phyloP scores from a whole-genome alignment of 768 basidiomycete species.

The Boletus bicolor region DNA sequence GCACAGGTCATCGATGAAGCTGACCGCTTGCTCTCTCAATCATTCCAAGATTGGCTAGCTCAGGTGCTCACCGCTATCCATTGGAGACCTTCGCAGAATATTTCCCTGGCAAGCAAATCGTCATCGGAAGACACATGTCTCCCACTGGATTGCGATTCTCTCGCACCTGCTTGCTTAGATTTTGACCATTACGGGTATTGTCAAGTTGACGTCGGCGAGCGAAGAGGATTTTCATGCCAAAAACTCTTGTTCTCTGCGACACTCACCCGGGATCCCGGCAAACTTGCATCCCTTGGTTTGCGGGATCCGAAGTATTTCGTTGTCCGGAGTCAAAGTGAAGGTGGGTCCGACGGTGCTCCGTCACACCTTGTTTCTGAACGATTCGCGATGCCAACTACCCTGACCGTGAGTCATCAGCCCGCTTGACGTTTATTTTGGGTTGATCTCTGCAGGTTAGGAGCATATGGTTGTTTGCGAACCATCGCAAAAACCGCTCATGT shows the following conservation, averaged over 20 bases:
- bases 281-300: conserved; percentile 78
- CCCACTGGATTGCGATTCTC: conserved; percentile 36
- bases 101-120: neutral
- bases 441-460: conserved; percentile 53
- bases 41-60: conserved; percentile 93
- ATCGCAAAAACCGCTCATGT: conserved; percentile 79
- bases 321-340: conserved; percentile 53
- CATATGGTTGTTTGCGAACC: conserved; percentile 80
- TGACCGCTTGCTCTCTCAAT: conserved; percentile 90
- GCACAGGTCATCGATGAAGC: conserved; percentile 93
- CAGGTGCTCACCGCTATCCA: conserved; percentile 77
- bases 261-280: conserved; percentile 90
- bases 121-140: conserved; percentile 4
- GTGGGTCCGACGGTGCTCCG: conserved; percentile 35
- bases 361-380: conserved; percentile 65
- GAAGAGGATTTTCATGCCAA: conserved; percentile 70
- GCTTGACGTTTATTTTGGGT: neutral
- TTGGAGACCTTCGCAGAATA: conserved; percentile 29
- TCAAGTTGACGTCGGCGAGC: conserved; percentile 55
- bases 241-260: conserved; percentile 97
- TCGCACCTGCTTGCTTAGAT: conserved; percentile 59
- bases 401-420: conserved; percentile 50
- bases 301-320: conserved; percentile 84
- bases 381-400: conserved; percentile 75
- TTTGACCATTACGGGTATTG: conserved; percentile 16